Percentiles rank a stretch among this genome's conserved stretches.
Conservation (phyloP, 164 flowering plant genomes). For the Vitis rupestris region DNA sequence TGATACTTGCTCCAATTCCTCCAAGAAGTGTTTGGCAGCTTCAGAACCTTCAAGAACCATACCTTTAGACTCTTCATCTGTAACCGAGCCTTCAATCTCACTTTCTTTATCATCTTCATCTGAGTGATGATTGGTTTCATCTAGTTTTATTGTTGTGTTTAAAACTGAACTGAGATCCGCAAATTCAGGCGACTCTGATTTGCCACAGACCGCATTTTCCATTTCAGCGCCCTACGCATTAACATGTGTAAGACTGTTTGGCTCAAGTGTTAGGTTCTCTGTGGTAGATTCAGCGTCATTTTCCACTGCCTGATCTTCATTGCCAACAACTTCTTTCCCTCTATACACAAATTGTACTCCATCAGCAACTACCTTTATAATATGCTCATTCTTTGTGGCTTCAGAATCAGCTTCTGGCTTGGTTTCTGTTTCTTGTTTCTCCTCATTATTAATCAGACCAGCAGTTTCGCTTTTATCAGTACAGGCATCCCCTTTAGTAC, state of each 20-base stretch:
- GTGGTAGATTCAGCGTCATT: conserved; percentile 1
- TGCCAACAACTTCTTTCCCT: neutral
- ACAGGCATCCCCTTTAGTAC: conserved; percentile 1
- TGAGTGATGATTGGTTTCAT: conserved; percentile 14
- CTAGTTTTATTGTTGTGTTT: conserved; percentile 5
- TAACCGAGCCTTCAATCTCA: conserved; percentile 39
- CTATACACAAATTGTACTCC: neutral
- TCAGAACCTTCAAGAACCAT: conserved; percentile 58
- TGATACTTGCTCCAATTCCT: conserved; percentile 62
- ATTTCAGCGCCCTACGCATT: conserved; percentile 11
- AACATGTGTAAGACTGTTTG: conserved; percentile 4
- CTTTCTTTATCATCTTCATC: conserved; percentile 31
- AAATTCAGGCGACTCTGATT: conserved; percentile 2
- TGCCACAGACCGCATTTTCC: conserved; percentile 11
- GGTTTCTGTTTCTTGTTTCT: conserved; percentile 12
- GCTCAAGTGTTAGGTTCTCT: conserved; percentile 9
- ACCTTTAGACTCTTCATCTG: conserved; percentile 58
- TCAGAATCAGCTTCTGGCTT: conserved; percentile 18
- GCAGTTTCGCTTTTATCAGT: conserved; percentile 2
- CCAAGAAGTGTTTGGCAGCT: conserved; percentile 64
- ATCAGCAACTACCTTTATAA: conserved; percentile 5
- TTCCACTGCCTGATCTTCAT: neutral
- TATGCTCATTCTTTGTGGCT: conserved; percentile 5
- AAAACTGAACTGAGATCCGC: conserved; percentile 8
- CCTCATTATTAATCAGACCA: neutral